Evolutionary conservation across 2,329 filamentous ascomycete species (phyloP), one percentile per base, ranked within the genome.

Genomic region (Helotiales sp.): DNA sequence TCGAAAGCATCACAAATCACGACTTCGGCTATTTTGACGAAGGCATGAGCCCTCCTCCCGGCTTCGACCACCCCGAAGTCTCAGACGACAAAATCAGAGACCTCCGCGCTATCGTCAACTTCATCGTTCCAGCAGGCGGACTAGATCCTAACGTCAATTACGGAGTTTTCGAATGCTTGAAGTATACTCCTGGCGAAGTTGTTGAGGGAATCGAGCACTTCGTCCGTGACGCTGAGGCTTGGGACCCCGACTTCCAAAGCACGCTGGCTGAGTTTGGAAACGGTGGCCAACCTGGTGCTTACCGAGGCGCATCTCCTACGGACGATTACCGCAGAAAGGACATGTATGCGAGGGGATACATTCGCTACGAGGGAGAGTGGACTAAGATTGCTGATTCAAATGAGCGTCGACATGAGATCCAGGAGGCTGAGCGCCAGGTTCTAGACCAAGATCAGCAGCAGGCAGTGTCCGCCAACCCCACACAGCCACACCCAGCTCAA

Each of bases 41-140:
- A 20, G 30, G 17, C 30, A 22, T 37, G 20, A 40, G 20, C 54
- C 54, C 32, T 26, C n/a, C 30, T 15, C 32, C 20, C n/a, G 8
- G 54, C 32, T 24, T 57, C 32, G 30, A 57, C 17, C 20, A 57
- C 20, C 20, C 32, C 30, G 26, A 26, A 7, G 20, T 2, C 3
- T 2, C n/a, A 22, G 30, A 57, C 8, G 52, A 34, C 3, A 37
- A 57, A 20, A 13, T 57, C 1, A 37, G 20, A 6, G 54, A 57
- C 34, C 30, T 57, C 3, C 30, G 30, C n/a, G 54, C 54, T 20
- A 57, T 57, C 30, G 54, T 57, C 30, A 26, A 34, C 6, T 40
- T 15, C 30, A 57, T 57, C 20, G 54, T 57, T 15, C 54, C 54
- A n/a, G 54, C 54, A 11, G 54, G 54, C 20, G 54, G 54, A 8